Percentiles rank a stretch among this genome's conserved stretches.
These are phyloP conservation scores for Prillingera fragicola DNA, from an alignment of 1,284 basidiomycete species.

Conservation along the genomic window DNA sequence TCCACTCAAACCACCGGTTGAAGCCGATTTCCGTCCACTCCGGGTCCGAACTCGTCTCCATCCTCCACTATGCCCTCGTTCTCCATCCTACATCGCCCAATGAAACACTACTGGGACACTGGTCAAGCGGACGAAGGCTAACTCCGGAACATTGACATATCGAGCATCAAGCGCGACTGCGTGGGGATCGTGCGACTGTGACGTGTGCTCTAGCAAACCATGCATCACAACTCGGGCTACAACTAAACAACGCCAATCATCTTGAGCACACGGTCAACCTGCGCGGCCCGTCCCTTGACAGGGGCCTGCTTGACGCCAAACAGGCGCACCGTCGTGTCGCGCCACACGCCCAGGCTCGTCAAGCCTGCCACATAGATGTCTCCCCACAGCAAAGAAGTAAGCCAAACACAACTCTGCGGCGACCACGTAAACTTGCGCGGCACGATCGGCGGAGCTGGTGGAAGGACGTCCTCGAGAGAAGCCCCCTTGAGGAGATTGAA, in stretches of 20 bases:
- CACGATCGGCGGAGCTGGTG: slow-evolving; percentile 59
- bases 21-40: no score
- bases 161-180: not conserved
- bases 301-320: slow-evolving; percentile 80
- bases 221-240: not conserved
- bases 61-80: no score
- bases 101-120: no score
- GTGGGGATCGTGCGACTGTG: no score
- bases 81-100: no score
- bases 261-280: slow-evolving; percentile 43
- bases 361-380: slow-evolving; percentile 85
- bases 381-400: slow-evolving; percentile 85
- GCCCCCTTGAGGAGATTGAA: slow-evolving; percentile 57
- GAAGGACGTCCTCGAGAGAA: slow-evolving; percentile 67
- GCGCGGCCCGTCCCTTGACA: slow-evolving; percentile 28
- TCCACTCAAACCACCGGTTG: no score
- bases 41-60: no score
- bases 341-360: slow-evolving; percentile 78
- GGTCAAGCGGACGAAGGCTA: no score
- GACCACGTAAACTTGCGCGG: slow-evolving; percentile 84
- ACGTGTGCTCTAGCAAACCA: slow-evolving; percentile 11
- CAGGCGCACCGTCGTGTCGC: slow-evolving; percentile 72
- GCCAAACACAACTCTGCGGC: slow-evolving; percentile 78
- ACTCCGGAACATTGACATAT: not conserved
- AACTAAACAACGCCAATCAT: slow-evolving; percentile 39